These are phyloP conservation scores for Plasmodium cynomolgi DNA, from an alignment of 169 alveolate species.

Conservation along the genomic window DNA sequence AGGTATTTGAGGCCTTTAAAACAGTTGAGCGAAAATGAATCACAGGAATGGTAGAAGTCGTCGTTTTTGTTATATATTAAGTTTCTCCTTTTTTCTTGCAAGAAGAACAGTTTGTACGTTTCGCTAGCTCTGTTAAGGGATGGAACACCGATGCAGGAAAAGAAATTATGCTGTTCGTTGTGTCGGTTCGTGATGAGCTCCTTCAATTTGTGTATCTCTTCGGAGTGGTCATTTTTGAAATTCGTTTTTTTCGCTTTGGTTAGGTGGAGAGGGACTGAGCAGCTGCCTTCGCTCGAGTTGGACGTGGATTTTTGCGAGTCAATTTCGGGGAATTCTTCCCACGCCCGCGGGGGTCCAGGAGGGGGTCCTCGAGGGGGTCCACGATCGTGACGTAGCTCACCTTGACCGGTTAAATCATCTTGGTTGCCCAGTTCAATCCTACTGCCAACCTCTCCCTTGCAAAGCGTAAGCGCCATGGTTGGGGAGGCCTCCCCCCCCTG, in stretches of 20 bases:
- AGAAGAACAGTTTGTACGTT: slow-evolving; percentile 10
- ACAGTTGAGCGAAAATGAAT: slow-evolving; percentile 30
- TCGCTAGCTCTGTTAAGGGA: slow-evolving; percentile 55
- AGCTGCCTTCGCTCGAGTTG: not conserved
- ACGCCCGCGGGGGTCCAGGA: not conserved
- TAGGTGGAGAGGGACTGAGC: not conserved
- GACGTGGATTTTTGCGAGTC: not conserved
- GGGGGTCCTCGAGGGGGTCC: no score
- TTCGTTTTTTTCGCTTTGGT: not conserved
- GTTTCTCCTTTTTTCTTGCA: slow-evolving; percentile 45
- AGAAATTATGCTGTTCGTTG: slow-evolving; percentile 27
- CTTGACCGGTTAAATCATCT: not conserved
- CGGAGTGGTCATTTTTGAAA: not conserved
- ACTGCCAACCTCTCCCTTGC: not conserved
- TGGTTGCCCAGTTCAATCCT: no score
- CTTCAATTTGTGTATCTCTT: not conserved
- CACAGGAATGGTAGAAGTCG: not conserved
- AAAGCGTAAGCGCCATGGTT: not conserved
- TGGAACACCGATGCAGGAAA: slow-evolving; percentile 27
- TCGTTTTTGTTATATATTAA: slow-evolving; percentile 48
- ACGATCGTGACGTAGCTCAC: not conserved
- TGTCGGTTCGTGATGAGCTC: slow-evolving; percentile 32
- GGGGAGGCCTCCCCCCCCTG: not conserved
- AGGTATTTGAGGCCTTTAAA: slow-evolving; percentile 45
- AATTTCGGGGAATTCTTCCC: not conserved